A percentile compares a stretch with the other conserved stretches of the same genome.
phyloP scores from a whole-genome alignment of 768 basidiomycete species.

The Hericium erinaceus region DNA sequence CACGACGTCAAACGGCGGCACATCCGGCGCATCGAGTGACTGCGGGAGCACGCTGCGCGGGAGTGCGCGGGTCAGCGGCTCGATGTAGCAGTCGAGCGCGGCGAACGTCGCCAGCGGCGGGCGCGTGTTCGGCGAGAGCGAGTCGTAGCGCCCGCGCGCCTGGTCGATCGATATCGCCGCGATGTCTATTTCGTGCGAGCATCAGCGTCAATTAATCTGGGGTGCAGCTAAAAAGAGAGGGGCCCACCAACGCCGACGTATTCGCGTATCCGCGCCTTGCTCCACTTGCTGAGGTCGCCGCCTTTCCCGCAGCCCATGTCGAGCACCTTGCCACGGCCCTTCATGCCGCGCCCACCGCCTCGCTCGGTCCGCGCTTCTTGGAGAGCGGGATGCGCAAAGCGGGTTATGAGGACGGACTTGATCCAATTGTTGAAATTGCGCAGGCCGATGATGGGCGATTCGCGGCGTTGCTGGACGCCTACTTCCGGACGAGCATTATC shows the following conservation, averaged over 20 bases:
- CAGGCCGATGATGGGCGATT: constrained; percentile 92
- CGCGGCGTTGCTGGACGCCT: constrained; percentile 70
- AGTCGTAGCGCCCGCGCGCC: constrained; percentile 65
- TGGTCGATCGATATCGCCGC: constrained; percentile 85
- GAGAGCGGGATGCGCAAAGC: constrained; percentile 72
- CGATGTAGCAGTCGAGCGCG: constrained; percentile 81
- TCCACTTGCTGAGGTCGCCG: constrained; percentile 94
- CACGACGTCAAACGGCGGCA: constrained; percentile 83
- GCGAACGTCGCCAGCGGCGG: constrained; percentile 84
- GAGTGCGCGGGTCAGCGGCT: constrained; percentile 63
- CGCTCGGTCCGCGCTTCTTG: constrained; percentile 7
- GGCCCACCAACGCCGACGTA: constrained; percentile 71
- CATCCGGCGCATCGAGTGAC: neutral
- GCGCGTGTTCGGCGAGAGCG: constrained; percentile 34
- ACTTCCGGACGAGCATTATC: constrained; percentile 94
- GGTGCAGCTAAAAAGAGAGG: neutral
- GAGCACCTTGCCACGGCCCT: constrained; percentile 63
- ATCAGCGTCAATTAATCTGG: neutral
- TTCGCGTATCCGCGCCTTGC: constrained; percentile 72
- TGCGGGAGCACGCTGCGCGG: constrained; percentile 42
- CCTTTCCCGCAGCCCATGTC: constrained; percentile 99
- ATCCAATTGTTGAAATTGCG: constrained; percentile 99
- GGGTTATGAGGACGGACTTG: constrained; percentile 91
- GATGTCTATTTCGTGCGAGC: constrained; percentile 51
- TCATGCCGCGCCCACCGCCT: constrained; percentile 21